Base-by-base conservation (phyloP, 148 eudicot species). In the Persicaria tinctoria region DNA sequence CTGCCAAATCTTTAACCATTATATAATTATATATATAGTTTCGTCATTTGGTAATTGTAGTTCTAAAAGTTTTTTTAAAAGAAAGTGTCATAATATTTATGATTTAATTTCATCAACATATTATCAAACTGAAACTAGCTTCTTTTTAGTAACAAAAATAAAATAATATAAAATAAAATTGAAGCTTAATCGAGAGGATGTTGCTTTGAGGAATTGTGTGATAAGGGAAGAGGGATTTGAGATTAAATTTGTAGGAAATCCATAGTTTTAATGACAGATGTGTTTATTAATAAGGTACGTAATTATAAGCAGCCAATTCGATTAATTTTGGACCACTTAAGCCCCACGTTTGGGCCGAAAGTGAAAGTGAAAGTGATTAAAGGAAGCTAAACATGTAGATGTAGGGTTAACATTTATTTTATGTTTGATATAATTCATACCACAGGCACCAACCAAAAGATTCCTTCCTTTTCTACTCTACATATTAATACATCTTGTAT, bases 271-370 rank as follows among this genome's bases (percentile, higher is more conserved):
- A 17, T 57, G 32, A 9, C 10, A 20, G 4, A 23, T 60, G 66
- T 60, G 66, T 20, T 60, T 13, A 64, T 64, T 38, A 38, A 64
- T 38, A 38, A 64, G 70, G 70, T 64, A 23, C 27, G 27, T 23
- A 38, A 64, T 38, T 64, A 23, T 23, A 38, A 64, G 45, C 46
- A 64, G 46, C 41, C 41, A 32, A 32, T 64, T 64, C 4, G 41
- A 32, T 27, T 27, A 1, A 27, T 32, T 32, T 32, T 64, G 70
- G 70, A 66, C 47, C 70, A 66, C 70, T 66, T 13, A 66, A 41
- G 38, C 47, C 41, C 70, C 70, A 66, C 70, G 70, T 66, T 66
- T 9, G 70, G 68, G 70, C 70, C 70, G 70, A 66, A 66, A 66
- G 70, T 66, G 38, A 66, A 66, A 66, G 70, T 66, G 38, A 66